Percentiles rank a stretch among this genome's conserved stretches.
Conservation (phyloP, 2,329 filamentous ascomycete genomes). For the Xylariaceae sp. region DNA sequence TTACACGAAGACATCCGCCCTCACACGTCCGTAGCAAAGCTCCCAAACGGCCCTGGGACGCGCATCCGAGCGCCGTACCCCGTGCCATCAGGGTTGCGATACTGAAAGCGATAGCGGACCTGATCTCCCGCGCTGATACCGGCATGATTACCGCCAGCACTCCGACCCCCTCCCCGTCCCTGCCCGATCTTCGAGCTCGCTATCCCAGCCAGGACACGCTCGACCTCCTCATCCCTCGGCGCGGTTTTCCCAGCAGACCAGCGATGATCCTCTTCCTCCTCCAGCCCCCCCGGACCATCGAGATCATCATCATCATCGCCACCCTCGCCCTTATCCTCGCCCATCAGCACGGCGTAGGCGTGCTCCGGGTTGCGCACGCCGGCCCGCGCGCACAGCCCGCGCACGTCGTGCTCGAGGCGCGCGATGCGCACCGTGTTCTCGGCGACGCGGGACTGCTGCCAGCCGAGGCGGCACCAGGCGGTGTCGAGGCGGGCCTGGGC, state of each 20-base stretch:
- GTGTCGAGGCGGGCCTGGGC: slow-evolving; percentile 20
- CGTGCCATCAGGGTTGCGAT: neutral
- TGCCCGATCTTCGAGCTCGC: neutral
- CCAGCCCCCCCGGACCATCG: slow-evolving; percentile 15
- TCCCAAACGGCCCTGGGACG: neutral
- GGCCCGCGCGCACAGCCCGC: slow-evolving; percentile 6
- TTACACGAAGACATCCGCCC: neutral
- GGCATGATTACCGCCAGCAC: neutral
- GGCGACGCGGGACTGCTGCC: slow-evolving; percentile 2
- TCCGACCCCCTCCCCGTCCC: neutral
- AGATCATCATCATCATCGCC: neutral
- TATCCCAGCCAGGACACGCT: slow-evolving; percentile 13
- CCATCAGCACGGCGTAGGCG: slow-evolving; percentile 20
- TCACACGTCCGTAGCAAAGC: neutral
- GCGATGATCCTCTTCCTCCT: slow-evolving; percentile 17
- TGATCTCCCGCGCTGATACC: slow-evolving; percentile 11
- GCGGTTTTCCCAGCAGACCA: neutral
- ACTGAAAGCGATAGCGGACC: neutral
- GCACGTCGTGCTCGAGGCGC: slow-evolving; percentile 7
- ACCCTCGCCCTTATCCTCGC: slow-evolving; percentile 2
- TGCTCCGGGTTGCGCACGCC: slow-evolving; percentile 19
- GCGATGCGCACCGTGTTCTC: slow-evolving; percentile 4
- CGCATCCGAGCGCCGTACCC: slow-evolving; percentile 5
- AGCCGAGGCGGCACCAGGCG: neutral
- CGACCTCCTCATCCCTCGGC: slow-evolving; percentile 16